Base-by-base conservation (phyloP, 2,329 filamentous ascomycete species). In the Metarhizium robertsii region DNA sequence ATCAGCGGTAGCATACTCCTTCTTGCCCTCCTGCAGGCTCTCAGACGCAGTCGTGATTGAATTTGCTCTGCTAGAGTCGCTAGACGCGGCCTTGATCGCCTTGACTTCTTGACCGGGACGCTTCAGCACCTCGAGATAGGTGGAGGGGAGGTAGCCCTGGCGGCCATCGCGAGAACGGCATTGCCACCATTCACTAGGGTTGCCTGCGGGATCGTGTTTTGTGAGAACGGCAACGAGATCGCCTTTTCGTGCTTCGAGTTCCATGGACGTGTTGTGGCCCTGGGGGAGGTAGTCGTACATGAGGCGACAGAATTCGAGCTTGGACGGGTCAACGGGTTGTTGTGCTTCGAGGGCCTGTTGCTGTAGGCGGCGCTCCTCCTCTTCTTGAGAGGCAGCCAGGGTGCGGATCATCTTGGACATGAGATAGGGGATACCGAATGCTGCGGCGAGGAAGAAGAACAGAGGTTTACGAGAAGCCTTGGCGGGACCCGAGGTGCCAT, bases 171-270 rank as follows among this genome's bases (percentile, higher is more conserved):
- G 81, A 14, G 92, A 88, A 55, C 94, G 83, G 72, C 95, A 99
- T 61, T 87, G 85, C 94, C 94, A 99, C 94, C 94, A 99, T 67
- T 99, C 92, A 53, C 88, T 94, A 4, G 90, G 84, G 64, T 94
- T 91, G 47, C 94, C 94, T 66, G 92, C 83, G 0, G 94, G 94
- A 65, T 99, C 94, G 18, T 84, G 88, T 75, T 96, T 96, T 75
- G 86, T 87, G 54, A 99, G 79, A 1, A 99, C 91, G 30, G 94
- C 94, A 16, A 99, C 92, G 53, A 97, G 84, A 64, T 99, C 94
- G 57, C 92, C 92, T 76, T 96, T 96, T 75, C 89, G 92, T 29
- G 95, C 92, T 40, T 89, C 85, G 14, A 99, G 80, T 66, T 99
- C 95, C 62, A 97, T 84, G 54, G 79, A 73, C n/a, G 69, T 66